Evolutionary conservation across 768 basidiomycete species (phyloP), one percentile per base, ranked within the genome.

Genomic region (Amanita exitialis): DNA sequence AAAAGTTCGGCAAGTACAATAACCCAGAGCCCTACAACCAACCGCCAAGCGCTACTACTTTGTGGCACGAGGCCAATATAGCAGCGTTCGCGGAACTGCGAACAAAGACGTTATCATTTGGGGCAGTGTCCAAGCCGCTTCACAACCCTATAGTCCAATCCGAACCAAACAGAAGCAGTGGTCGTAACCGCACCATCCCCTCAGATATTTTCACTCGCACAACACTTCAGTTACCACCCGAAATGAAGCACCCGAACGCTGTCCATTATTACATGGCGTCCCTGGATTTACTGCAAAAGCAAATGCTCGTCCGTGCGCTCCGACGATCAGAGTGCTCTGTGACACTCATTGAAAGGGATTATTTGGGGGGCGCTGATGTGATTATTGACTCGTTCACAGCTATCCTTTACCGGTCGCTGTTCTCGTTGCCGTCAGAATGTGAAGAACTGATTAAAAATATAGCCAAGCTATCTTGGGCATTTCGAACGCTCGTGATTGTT

Each of bases 251-350:
- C 30, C 70, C 75, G n/a, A 47, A 53, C 10, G 61, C 59, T 16
- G 41, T 59, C 15, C 86, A 89, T 61, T 74, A 72, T 23, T 90
- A 90, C 59, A 69, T 90, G 65, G 78, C 78, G 13, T 89, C 85
- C 25, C 61, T 89, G 54, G 70, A 79, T 25, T 55, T 88, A 16
- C 69, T 90, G 6, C 88, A 89, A 61, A 83, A 81, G 55, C 82
- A 77, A 46, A 71, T 69, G 16, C 66, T 90, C 2, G 72, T 83
- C 36, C 74, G 72, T 3, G 63, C 69, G 9, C 70, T 90, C 21
- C 66, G 68, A 15, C 69, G 72, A 9, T 59, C 57, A 12, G 58
- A 66, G 10, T 79, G 74, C 54, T 64, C 64, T 9, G 66, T 88
- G 20, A 71, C 77, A 25, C 72, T 90, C 10, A 71, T 82, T 3